Percentiles rank a stretch among this genome's conserved stretches.
Conservation (phyloP, 2,329 filamentous ascomycete species). For the Hymenoscyphus scutula region DNA sequence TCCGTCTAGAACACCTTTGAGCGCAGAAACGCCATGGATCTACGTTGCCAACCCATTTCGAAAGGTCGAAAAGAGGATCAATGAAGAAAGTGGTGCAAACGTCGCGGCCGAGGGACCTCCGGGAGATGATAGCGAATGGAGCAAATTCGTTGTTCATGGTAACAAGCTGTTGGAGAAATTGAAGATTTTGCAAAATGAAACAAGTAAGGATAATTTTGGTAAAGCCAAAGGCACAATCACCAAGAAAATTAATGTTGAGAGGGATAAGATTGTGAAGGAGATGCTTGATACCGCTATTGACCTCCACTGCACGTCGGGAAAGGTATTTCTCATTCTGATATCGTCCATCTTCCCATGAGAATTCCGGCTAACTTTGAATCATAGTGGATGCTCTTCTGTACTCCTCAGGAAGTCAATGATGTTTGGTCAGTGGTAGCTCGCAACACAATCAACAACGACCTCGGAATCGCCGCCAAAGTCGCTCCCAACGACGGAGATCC, state of each 20-base stretch:
- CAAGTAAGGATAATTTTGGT: conserved; percentile 44
- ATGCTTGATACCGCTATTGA: conserved; percentile 61
- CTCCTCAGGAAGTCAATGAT: conserved; percentile 52
- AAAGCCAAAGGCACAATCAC: conserved; percentile 23
- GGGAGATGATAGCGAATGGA: conserved; percentile 25
- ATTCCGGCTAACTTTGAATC: background rate
- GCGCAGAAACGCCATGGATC: conserved; percentile 61
- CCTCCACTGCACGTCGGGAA: conserved; percentile 61
- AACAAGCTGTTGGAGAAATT: conserved; percentile 35
- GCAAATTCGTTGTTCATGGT: conserved; percentile 23
- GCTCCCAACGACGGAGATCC: conserved; percentile 50
- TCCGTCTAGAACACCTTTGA: conserved; percentile 45
- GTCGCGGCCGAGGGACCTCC: conserved; percentile 34
- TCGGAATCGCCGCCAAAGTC: conserved; percentile 74
- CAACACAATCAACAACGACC: conserved; percentile 64
- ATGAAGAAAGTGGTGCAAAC: conserved; percentile 22
- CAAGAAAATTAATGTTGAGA: conserved; percentile 31
- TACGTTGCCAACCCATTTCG: conserved; percentile 65
- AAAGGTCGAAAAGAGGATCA: conserved; percentile 15
- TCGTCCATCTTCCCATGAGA: background rate
- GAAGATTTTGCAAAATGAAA: conserved; percentile 43
- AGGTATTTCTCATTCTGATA: conserved; percentile 45
- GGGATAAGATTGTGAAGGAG: conserved; percentile 48
- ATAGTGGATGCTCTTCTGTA: conserved; percentile 74
- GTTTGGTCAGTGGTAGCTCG: conserved; percentile 66